Conservation (phyloP, 306 rosid species). For the Arachis stenosperma region DNA sequence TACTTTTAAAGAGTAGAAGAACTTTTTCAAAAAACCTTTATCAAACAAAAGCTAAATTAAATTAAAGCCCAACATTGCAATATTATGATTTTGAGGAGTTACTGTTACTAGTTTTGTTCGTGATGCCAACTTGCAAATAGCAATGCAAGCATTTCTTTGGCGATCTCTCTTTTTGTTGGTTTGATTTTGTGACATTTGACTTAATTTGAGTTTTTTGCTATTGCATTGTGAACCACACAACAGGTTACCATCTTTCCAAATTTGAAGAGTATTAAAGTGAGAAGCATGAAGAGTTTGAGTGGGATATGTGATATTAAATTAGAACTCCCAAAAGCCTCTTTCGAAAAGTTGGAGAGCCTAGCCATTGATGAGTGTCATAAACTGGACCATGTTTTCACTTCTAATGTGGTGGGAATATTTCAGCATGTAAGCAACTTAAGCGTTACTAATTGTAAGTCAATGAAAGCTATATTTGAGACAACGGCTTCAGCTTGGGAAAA, state of each 20-base stretch:
- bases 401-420: background rate
- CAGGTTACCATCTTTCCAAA: background rate
- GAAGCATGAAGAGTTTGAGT: background rate
- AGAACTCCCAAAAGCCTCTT: background rate
- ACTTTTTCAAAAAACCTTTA: too few relatives aligned
- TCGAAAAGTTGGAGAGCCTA: background rate
- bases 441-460: slow-evolving; percentile 5
- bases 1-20: too few relatives aligned
- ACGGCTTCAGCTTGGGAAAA: background rate
- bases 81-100: too few relatives aligned
- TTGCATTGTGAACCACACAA: background rate
- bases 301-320: background rate
- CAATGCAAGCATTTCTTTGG: too few relatives aligned
- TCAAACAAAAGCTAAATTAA: too few relatives aligned
- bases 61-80: too few relatives aligned
- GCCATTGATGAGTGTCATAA: background rate
- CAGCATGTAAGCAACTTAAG: background rate
- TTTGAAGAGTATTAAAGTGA: background rate
- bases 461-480: slow-evolving; percentile 30
- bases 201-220: too few relatives aligned
- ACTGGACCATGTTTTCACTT: background rate
- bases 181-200: too few relatives aligned
- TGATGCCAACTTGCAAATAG: too few relatives aligned
- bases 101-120: too few relatives aligned
- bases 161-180: too few relatives aligned